Percentiles rank a stretch among this genome's conserved stretches.
These are phyloP conservation scores for Penicillium longicatenatum DNA, from an alignment of 495 filamentous ascomycete genomes.

Conservation along the genomic window DNA sequence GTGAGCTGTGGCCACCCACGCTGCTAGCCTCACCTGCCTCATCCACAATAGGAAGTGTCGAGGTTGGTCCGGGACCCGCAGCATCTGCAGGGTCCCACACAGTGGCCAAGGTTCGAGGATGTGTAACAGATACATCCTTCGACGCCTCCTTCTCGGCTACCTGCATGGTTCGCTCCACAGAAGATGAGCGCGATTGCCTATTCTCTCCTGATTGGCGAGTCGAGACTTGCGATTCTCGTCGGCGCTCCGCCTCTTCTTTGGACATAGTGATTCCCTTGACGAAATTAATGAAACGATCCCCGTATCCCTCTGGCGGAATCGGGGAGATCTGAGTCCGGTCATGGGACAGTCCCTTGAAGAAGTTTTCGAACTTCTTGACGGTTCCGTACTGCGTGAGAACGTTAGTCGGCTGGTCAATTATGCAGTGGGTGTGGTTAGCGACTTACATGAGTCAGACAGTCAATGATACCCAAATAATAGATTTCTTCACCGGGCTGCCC, in stretches of 20 bases:
- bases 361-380: conserved; percentile 85
- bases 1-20: conserved; percentile 55
- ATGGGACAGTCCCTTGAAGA: conserved; percentile 86
- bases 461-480: conserved; percentile 97
- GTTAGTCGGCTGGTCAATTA: conserved; percentile 21
- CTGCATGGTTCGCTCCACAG: conserved; percentile 50
- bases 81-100: conserved; percentile 58
- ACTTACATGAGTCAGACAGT: conserved; percentile 93
- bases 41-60: conserved; percentile 88
- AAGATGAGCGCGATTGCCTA: conserved; percentile 40
- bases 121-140: conserved; percentile 57
- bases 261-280: conserved; percentile 90
- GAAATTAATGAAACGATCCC: conserved; percentile 92
- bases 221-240: conserved; percentile 47
- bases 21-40: conserved; percentile 83
- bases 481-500: conserved; percentile 84
- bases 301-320: conserved; percentile 88
- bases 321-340: conserved; percentile 87
- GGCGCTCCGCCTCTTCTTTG: conserved; percentile 73
- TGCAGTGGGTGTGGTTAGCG: neutral
- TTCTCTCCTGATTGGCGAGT: conserved; percentile 30
- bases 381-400: conserved; percentile 68
- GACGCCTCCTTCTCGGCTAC: conserved; percentile 52
- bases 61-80: conserved; percentile 54
- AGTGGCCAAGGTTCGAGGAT: conserved; percentile 52